Conservation (phyloP, 352 stramenopile genomes). For the Phytophthora pluvialis region DNA sequence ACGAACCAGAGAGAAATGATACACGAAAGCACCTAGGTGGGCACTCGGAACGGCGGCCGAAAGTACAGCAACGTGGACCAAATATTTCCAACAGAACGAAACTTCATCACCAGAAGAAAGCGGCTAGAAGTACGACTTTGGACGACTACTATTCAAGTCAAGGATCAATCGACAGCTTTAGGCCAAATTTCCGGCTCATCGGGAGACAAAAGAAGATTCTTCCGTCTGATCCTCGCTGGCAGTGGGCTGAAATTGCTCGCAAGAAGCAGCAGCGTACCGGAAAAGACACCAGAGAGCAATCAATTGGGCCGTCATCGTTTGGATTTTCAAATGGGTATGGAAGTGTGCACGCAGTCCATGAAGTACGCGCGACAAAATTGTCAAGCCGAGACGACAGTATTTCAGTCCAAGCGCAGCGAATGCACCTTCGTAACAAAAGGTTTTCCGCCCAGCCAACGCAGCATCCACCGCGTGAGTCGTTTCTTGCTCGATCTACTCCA, state of each 20-base stretch:
- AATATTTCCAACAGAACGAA: conserved; percentile 1
- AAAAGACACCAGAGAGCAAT: conserved; percentile 3
- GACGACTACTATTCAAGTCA: conserved; percentile 40
- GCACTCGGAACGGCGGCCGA: background rate
- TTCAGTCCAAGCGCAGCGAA: conserved; percentile 52
- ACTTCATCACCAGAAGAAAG: conserved; percentile 7
- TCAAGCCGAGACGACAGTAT: conserved; percentile 30
- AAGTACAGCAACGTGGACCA: background rate
- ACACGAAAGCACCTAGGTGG: background rate
- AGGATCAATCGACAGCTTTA: conserved; percentile 17
- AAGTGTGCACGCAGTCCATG: conserved; percentile 6
- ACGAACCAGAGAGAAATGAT: conserved; percentile 7
- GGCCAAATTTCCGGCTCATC: conserved; percentile 48
- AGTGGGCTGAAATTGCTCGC: conserved; percentile 51
- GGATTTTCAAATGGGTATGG: conserved; percentile 2
- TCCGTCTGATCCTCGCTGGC: conserved; percentile 51
- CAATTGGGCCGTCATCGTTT: background rate
- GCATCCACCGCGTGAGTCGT: conserved; percentile 16
- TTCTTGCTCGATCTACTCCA: conserved; percentile 3
- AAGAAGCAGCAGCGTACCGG: conserved; percentile 36
- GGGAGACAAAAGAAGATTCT: conserved; percentile 40
- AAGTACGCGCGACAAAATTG: conserved; percentile 15
- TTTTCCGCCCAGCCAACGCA: conserved; percentile 26
- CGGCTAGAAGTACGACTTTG: conserved; percentile 34
- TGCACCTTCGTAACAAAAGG: conserved; percentile 61